Base-by-base conservation (phyloP, 441 rosid genomes). In the Aleurites moluccanus region DNA sequence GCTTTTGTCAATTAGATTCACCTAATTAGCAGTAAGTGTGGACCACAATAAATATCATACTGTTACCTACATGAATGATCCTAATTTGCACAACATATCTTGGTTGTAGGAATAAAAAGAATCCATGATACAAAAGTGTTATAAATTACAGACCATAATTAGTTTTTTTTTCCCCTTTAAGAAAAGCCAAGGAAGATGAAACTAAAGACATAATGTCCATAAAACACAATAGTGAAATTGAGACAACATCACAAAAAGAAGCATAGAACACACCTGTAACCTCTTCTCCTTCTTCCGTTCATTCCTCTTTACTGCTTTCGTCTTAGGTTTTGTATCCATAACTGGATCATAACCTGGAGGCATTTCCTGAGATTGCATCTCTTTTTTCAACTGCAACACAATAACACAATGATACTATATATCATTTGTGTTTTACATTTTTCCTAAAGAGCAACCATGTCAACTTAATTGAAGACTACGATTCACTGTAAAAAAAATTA, bases 251-350 rank as follows among this genome's bases (percentile, higher is more conserved):
- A 52, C 1, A 68, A 62, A 56, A 14, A 45, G 35, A n/a, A 60
- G 61, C 40, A 21, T 42, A 50, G 49, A 72, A 70, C 69, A 76
- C 68, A 90, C 98, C 94, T 92, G 97, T 64, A 85, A 79, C 80
- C 90, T 82, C 86, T 94, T 93, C 88, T 96, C 98, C 87, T 90
- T 94, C 91, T 89, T 96, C 67, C 97, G 85, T 81, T 91, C 98
- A 28, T 96, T 94, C 80, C 90, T 91, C 83, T 89, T 94, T 6
- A 85, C 97, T 40, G 98, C 69, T 80, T 96, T 94, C 2, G 95
- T 86, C 86, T 89, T 96, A 21, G 97, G 88, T 80, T 92, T 96
- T 67, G 85, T 69, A 78, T 87, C 93, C 25, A 72, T 0, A 63
- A 21, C 79, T 9, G 86, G 89, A 52, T 91, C 94, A 81, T 90